Evolutionary conservation across 2,329 filamentous ascomycete genomes (phyloP), one percentile per base, ranked within the genome.

Genomic region (Microascus cirrosus): DNA sequence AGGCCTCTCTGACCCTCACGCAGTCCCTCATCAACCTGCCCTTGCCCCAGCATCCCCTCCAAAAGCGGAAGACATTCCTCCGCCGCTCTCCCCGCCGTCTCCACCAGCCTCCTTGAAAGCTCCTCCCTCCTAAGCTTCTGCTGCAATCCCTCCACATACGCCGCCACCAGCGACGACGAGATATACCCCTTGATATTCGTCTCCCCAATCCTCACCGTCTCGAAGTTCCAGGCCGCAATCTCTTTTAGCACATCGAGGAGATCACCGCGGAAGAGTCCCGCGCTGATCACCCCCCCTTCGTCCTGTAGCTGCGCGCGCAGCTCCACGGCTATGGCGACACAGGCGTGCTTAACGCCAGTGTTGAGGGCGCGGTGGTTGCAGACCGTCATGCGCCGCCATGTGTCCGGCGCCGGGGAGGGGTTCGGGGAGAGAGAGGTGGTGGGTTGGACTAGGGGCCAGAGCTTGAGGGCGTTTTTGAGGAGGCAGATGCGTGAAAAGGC

Each of bases 111-210:
- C 2, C 62, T 48, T 0, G 69, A 55, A 1, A 76, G 36, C 7
- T 75, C 70, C 0, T 73, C 65, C 6, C 68, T 68, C 0, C 60
- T 59, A 0, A 72, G 12, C 0, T 76, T 73, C 2, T 63, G 64
- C 59, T 70, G 65, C 1, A 79, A 64, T 0, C 68, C 74, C 3
- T 76, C 68, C 0, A 82, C 67, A 51, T 80, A 72, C 0, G 72
- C 69, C 5, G 62, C 62, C 1, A 78, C 62, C 13, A 75, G 62
- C 10, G 64, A 64, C 1, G 68, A 60, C 13, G 82, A 69, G 20
- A 83, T 54, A 48, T 76, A 75, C 0, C 77, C 76, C 61, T 83
- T 83, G 22, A 77, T 67, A 58, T 82, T 83, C 0, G 78, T 82
- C 65, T 83, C 78, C 1, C 78, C 80, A 0, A 69, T 70, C 53